Evolutionary conservation across 495 filamentous ascomycete species (phyloP).

Genomic region (Cenococcum geophilum): DNA sequence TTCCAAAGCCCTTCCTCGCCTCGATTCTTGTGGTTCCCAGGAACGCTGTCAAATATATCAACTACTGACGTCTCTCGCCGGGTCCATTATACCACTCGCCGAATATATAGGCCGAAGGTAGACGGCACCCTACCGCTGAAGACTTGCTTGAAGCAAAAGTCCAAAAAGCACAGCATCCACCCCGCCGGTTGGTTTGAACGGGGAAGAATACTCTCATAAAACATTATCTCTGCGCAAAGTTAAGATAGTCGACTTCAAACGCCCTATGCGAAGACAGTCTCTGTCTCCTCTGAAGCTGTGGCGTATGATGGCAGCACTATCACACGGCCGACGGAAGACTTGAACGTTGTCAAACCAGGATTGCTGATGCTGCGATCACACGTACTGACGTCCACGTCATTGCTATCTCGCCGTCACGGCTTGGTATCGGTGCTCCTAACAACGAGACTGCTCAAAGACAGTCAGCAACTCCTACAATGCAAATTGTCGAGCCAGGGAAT

Average conservation of each 20-base stretch:
- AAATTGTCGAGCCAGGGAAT: neutral
- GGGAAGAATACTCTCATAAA: neutral
- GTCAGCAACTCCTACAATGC: slow-evolving; percentile 2
- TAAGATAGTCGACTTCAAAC: neutral
- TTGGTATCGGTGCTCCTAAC: neutral
- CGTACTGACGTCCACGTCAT: slow-evolving; percentile 3
- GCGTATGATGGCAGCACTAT: neutral
- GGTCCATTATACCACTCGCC: neutral
- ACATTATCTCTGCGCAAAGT: neutral
- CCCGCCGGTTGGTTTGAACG: neutral
- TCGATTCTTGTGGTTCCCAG: neutral
- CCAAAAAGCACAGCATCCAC: neutral
- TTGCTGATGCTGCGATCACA: neutral
- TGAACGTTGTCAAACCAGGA: neutral
- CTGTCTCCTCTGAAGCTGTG: neutral
- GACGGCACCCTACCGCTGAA: neutral
- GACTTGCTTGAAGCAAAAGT: neutral
- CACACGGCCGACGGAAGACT: neutral
- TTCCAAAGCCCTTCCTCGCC: neutral
- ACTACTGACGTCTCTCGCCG: neutral
- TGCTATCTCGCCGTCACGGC: neutral
- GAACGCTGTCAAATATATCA: neutral
- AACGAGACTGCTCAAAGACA: neutral
- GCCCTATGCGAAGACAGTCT: neutral
- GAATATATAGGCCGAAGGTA: neutral